Conservation (phyloP, 495 filamentous ascomycete species). For the Lasiosphaeria miniovina region DNA sequence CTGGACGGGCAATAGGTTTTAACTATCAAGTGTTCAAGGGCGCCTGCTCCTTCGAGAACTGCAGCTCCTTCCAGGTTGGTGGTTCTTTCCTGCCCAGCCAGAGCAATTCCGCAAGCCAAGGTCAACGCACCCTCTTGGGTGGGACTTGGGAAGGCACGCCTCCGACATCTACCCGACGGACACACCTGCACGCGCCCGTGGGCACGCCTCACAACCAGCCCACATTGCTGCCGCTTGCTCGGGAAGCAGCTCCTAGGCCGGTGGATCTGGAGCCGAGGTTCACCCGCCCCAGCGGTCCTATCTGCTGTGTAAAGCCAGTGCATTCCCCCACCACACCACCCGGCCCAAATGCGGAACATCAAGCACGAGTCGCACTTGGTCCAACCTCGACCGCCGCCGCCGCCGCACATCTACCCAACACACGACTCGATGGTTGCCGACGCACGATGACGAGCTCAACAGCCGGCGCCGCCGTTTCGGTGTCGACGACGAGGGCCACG, state of each 20-base stretch:
- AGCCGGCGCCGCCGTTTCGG: slow-evolving; percentile 23
- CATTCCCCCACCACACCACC: slow-evolving; percentile 1
- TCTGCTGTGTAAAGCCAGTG: neutral
- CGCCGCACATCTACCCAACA: neutral
- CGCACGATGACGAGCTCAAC: slow-evolving; percentile 27
- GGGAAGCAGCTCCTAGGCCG: neutral
- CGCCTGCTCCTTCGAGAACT: too few species aligned
- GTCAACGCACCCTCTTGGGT: too few species aligned
- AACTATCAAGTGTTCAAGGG: too few species aligned
- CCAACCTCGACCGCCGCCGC: slow-evolving; percentile 8
- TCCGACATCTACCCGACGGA: too few species aligned
- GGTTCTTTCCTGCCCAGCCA: too few species aligned
- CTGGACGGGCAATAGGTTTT: too few species aligned
- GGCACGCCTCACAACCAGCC: neutral
- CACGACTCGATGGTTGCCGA: slow-evolving; percentile 26
- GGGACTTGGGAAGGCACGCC: too few species aligned
- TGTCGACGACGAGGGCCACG: slow-evolving; percentile 28
- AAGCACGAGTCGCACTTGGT: slow-evolving; percentile 2
- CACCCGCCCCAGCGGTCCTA: slow-evolving; percentile 1
- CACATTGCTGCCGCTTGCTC: neutral
- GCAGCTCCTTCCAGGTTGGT: too few species aligned
- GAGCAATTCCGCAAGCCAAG: too few species aligned
- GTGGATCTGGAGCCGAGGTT: slow-evolving; percentile 1
- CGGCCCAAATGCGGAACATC: slow-evolving; percentile 2
- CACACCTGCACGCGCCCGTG: neutral